phyloP scores from a whole-genome alignment of 2,329 filamentous ascomycete species.

The Neobulgaria alba region DNA sequence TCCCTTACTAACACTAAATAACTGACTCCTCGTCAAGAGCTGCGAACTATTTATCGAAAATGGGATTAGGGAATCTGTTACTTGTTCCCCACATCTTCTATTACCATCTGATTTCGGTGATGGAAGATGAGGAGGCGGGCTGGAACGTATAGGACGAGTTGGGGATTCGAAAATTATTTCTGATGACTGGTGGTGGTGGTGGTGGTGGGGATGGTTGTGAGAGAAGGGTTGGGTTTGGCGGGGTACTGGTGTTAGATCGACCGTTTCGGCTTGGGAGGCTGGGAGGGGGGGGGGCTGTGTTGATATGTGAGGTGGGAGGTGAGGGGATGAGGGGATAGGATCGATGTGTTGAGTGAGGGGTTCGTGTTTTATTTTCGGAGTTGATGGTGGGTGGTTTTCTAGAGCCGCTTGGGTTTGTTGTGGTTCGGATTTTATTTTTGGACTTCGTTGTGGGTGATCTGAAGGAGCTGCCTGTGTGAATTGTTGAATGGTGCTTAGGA shows the following conservation, averaged over 20 bases:
- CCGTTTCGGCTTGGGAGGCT: conserved; percentile 28
- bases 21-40: conserved; percentile 42
- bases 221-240: conserved; percentile 4
- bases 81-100: not conserved
- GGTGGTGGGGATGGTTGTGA: too few species aligned
- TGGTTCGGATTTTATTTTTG: not conserved
- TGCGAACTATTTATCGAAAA: conserved; percentile 28
- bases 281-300: too few species aligned
- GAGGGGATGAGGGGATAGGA: too few species aligned
- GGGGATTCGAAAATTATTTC: conserved; percentile 25
- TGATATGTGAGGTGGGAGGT: too few species aligned
- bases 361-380: not conserved
- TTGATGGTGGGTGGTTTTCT: too few species aligned
- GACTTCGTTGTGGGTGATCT: not conserved
- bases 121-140: conserved; percentile 13
- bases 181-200: conserved; percentile 3
- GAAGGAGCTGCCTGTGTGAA: conserved; percentile 15
- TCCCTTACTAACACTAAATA: conserved; percentile 44
- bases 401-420: not conserved
- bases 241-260: conserved; percentile 22
- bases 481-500: conserved; percentile 22
- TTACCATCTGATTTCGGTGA: conserved; percentile 1
- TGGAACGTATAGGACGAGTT: conserved; percentile 16
- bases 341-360: not conserved
- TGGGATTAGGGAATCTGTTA: conserved; percentile 13